Evolutionary conservation across 306 rosid species (phyloP).

Genomic region (Acacia confusa): DNA sequence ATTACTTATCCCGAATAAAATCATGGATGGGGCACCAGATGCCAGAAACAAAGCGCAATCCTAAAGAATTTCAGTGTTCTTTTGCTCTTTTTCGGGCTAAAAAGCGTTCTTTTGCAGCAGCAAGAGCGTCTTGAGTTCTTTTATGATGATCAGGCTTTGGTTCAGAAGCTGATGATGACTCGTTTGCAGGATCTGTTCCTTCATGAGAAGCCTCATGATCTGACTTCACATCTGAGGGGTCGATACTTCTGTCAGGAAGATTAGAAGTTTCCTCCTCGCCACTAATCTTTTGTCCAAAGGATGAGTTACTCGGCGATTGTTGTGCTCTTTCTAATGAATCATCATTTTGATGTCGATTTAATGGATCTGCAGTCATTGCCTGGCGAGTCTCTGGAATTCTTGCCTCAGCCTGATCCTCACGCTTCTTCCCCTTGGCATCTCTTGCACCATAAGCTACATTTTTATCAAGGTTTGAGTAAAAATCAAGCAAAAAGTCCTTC

Average conservation of each 20-base stretch:
- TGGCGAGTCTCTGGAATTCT: conserved; percentile 39
- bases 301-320: conserved; percentile 27
- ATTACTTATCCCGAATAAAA: not conserved
- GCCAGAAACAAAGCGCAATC: not conserved
- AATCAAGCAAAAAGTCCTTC: conserved; percentile 75
- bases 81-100: conserved; percentile 73
- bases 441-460: conserved; percentile 82
- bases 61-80: conserved; percentile 38
- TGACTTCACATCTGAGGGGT: conserved; percentile 37
- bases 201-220: conserved; percentile 12
- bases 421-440: conserved; percentile 44
- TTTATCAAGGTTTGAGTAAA: conserved; percentile 71
- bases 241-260: conserved; percentile 25
- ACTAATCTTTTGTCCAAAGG: conserved; percentile 33
- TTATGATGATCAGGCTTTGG: conserved; percentile 67
- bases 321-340: conserved; percentile 32
- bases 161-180: conserved; percentile 36
- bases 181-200: conserved; percentile 36
- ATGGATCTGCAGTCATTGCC: conserved; percentile 20
- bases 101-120: conserved; percentile 83
- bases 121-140: conserved; percentile 64
- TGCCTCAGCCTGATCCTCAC: conserved; percentile 32
- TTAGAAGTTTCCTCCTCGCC: conserved; percentile 39
- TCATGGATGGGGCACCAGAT: not conserved
- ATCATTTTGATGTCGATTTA: conserved; percentile 28